phyloP scores from a whole-genome alignment of 768 basidiomycete species.

The Russula earlei region DNA sequence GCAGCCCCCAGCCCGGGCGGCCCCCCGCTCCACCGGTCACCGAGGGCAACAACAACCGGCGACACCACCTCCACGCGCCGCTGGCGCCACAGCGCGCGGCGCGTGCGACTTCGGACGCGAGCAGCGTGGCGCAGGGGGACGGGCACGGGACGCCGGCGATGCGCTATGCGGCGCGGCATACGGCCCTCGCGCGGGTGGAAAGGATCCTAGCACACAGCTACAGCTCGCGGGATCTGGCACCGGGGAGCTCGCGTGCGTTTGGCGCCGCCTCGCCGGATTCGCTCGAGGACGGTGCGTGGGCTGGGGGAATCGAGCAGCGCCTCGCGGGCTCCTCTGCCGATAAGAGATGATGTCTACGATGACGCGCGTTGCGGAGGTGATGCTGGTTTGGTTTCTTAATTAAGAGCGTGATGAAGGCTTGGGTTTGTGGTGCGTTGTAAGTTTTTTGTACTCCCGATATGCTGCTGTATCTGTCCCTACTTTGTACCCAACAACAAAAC shows the following conservation, averaged over 20 bases:
- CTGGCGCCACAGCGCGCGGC: neutral
- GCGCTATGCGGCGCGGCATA: slow-evolving; percentile 23
- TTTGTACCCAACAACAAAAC: too few relatives aligned
- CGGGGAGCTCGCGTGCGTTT: slow-evolving; percentile 22
- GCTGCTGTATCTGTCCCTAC: too few relatives aligned
- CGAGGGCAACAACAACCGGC: neutral
- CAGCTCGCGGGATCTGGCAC: slow-evolving; percentile 20
- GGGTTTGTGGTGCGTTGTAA: too few relatives aligned
- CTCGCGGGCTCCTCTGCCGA: too few relatives aligned
- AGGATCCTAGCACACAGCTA: slow-evolving; percentile 26
- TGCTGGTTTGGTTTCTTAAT: too few relatives aligned
- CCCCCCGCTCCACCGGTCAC: neutral
- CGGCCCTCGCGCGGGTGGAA: slow-evolving; percentile 25
- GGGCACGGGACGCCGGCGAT: slow-evolving; percentile 22
- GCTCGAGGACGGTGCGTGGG: too few relatives aligned
- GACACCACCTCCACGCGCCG: neutral
- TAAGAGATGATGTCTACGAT: too few relatives aligned
- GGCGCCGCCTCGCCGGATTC: too few relatives aligned
- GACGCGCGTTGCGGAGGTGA: too few relatives aligned
- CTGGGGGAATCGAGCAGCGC: slow-evolving; percentile 19
- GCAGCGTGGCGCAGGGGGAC: slow-evolving; percentile 2
- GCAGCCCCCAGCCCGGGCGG: neutral
- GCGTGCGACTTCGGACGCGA: slow-evolving; percentile 9
- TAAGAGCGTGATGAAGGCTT: too few relatives aligned
- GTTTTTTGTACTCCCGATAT: too few relatives aligned